phyloP scores from a whole-genome alignment of 805 yeast species.

The Yamadazyma philogaea region DNA sequence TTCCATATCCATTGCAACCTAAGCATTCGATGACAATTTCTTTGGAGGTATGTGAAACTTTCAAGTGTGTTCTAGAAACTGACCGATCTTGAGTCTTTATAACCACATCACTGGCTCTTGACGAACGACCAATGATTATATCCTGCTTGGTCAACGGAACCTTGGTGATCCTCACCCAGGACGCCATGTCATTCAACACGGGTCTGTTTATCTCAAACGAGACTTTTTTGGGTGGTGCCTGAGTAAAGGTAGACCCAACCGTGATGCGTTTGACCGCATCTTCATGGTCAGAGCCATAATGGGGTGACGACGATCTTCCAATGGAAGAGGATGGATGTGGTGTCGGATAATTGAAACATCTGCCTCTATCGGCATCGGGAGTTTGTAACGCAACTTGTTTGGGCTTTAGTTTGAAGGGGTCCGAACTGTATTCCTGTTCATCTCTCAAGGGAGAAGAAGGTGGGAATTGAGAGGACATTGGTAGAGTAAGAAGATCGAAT shows the following conservation, averaged over 20 bases:
- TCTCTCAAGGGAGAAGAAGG: slow-evolving; percentile 50
- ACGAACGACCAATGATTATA: slow-evolving; percentile 65
- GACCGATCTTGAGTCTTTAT: slow-evolving; percentile 48
- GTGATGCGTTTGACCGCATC: neutral
- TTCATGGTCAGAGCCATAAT: slow-evolving; percentile 3
- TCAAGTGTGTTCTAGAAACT: slow-evolving; percentile 67
- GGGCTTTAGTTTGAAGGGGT: slow-evolving; percentile 12
- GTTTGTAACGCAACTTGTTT: neutral
- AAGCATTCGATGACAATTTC: slow-evolving; percentile 59
- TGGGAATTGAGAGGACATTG: slow-evolving; percentile 40
- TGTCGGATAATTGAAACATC: slow-evolving; percentile 47
- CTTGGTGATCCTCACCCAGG: slow-evolving; percentile 27
- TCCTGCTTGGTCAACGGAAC: slow-evolving; percentile 37
- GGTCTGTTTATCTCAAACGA: slow-evolving; percentile 15
- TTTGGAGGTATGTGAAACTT: slow-evolving; percentile 39
- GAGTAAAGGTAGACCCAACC: neutral
- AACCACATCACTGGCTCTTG: slow-evolving; percentile 52
- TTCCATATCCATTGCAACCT: slow-evolving; percentile 78
- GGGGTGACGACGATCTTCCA: slow-evolving; percentile 43
- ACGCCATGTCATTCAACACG: neutral
- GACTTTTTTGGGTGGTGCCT: slow-evolving; percentile 1
- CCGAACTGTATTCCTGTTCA: slow-evolving; percentile 17
- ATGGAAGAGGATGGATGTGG: slow-evolving; percentile 63
- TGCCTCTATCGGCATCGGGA: slow-evolving; percentile 1
- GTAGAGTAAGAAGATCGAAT: neutral